Base-by-base conservation (phyloP, 495 filamentous ascomycete species). In the Neurospora tetrasperma region DNA sequence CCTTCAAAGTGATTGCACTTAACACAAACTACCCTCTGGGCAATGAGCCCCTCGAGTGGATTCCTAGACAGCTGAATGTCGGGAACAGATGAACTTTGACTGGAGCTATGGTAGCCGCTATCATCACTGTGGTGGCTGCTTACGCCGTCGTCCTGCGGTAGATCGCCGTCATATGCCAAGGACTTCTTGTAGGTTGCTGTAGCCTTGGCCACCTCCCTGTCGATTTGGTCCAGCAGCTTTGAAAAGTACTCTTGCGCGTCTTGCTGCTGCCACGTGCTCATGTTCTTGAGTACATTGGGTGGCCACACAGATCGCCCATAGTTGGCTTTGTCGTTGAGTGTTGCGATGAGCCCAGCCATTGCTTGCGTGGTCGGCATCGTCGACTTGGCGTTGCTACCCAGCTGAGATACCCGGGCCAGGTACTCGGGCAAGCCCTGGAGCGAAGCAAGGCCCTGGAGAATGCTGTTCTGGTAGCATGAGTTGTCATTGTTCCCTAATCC, bases 241-340 rank as follows among this genome's bases (percentile, higher is more conserved):
- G 94, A 93, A 71, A 92, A 97, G 78, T 97, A 99, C 80, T 99
- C 96, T 80, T 99, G 96, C 6, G 96, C 96, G 84, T 99, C 96
- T 78, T 99, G 96, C 77, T 99, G 96, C 79, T 97, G 91, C 90
- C 91, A 96, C 68, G 91, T 95, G 78, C 90, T 94, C 90, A 98
- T 93, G 14, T 88, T 92, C 78, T 96, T 96, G 16, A 98, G 78
- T 71, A 90, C 88, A 3, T 87, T 80, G 0, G 92, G 91, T 20
- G 92, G 92, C 92, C 93, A 96, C 11, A 97, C 82, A 46, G 87
- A 89, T 75, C 84, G 86, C 42, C 93, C 93, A 74, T 90, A 87
- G 76, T 91, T 92, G 31, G 81, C 79, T 3, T 86, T 78, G 76
- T 90, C 86, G 74, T 92, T 93, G 70, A 98, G 83, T 62, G 86